A percentile compares a stretch with the other conserved stretches of the same genome.
These are phyloP conservation scores for Crinitomyces ghanaensis DNA, from an alignment of 805 yeast genomes.

Conservation along the genomic window DNA sequence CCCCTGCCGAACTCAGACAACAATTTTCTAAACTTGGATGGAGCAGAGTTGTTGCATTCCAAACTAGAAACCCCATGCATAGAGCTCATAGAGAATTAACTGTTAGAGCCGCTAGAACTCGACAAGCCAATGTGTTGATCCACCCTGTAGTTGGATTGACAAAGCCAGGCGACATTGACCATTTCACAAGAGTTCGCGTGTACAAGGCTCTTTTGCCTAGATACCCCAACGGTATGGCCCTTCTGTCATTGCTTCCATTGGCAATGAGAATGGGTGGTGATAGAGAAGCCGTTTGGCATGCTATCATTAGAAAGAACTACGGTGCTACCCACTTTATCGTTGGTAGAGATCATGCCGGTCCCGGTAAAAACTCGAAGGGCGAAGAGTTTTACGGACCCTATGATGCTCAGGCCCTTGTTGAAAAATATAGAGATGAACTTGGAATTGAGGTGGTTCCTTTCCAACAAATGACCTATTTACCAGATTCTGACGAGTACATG, in stretches of 20 bases:
- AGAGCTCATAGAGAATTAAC: slow-evolving; percentile 96
- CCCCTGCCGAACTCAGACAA: slow-evolving; percentile 80
- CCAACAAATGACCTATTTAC: slow-evolving; percentile 92
- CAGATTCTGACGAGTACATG: slow-evolving; percentile 89
- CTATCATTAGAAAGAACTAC: slow-evolving; percentile 88
- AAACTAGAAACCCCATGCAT: slow-evolving; percentile 98
- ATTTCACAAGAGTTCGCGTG: slow-evolving; percentile 93
- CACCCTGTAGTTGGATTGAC: slow-evolving; percentile 97
- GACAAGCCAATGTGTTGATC: slow-evolving; percentile 75
- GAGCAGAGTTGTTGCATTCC: slow-evolving; percentile 90
- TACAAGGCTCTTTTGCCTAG: slow-evolving; percentile 86
- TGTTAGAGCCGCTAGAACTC: slow-evolving; percentile 90
- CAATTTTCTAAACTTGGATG: slow-evolving; percentile 76
- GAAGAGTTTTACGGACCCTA: slow-evolving; percentile 94
- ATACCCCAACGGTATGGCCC: slow-evolving; percentile 90
- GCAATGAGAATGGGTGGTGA: slow-evolving; percentile 99
- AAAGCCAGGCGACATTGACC: slow-evolving; percentile 96
- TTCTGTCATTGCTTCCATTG: slow-evolving; percentile 74
- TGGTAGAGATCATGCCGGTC: slow-evolving; percentile 98
- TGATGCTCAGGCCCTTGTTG: slow-evolving; percentile 88
- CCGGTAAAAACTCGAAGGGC: slow-evolving; percentile 80
- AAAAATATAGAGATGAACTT: slow-evolving; percentile 60
- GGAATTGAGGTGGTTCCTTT: slow-evolving; percentile 89
- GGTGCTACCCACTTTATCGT: slow-evolving; percentile 97
- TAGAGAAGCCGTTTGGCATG: slow-evolving; percentile 97